phyloP scores from a whole-genome alignment of 2,329 filamentous ascomycete species.

The Colletotrichum phormii region DNA sequence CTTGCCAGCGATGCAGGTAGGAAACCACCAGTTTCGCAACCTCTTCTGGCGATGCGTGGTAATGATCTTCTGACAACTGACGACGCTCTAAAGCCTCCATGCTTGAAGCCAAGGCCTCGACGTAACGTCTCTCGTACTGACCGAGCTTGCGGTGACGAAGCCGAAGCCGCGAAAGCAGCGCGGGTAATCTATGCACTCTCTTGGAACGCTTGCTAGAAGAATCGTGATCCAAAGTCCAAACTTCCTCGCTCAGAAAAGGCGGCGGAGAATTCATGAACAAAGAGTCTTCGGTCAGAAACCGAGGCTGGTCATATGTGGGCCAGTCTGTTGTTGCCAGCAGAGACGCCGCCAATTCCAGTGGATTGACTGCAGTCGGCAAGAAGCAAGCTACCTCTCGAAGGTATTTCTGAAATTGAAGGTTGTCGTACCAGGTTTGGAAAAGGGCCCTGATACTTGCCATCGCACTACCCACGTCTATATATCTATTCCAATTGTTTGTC shows the following conservation, averaged over 20 bases:
- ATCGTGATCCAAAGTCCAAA: neutral
- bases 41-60: neutral
- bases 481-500: neutral
- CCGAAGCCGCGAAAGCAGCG: neutral
- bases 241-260: neutral
- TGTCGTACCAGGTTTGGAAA: slow-evolving; percentile 41
- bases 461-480: neutral
- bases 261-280: neutral
- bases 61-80: neutral
- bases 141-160: neutral
- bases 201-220: neutral
- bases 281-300: neutral
- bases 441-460: neutral
- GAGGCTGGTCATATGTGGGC: neutral
- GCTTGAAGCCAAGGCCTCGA: neutral
- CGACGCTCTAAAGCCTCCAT: neutral
- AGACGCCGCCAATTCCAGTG: neutral
- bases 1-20: neutral
- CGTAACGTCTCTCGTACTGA: neutral
- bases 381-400: slow-evolving; percentile 16
- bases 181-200: neutral
- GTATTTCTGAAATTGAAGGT: slow-evolving; percentile 42
- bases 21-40: neutral
- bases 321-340: neutral
- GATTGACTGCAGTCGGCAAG: neutral